Conservation (phyloP, 2,329 filamentous ascomycete species). For the Ceratocystis albifundus region DNA sequence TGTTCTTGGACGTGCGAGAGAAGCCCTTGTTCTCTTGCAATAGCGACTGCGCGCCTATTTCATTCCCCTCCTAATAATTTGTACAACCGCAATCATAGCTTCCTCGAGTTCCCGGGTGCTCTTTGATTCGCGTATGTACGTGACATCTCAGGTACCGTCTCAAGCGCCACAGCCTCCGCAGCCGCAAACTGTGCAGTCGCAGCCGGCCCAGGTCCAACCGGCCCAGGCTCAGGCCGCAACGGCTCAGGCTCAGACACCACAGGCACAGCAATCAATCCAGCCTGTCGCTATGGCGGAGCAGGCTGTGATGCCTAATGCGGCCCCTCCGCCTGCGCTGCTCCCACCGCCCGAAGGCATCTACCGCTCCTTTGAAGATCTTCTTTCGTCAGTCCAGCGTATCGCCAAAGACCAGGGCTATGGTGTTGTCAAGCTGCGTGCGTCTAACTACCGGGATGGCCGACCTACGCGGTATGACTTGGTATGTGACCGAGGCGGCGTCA, state of each 20-base stretch:
- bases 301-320: conserved; percentile 35
- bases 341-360: conserved; percentile 51
- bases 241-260: conserved; percentile 6
- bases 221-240: conserved; percentile 10
- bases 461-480: conserved; percentile 52
- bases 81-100: conserved; percentile 27
- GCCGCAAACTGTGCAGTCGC: conserved; percentile 8
- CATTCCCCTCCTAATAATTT: conserved; percentile 24
- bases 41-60: conserved; percentile 20
- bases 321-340: conserved; percentile 38
- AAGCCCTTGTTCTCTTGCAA: conserved; percentile 23
- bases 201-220: conserved; percentile 2
- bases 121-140: conserved; percentile 23
- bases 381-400: conserved; percentile 46
- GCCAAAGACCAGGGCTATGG: conserved; percentile 53
- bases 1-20: conserved; percentile 2
- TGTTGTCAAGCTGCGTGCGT: conserved; percentile 51
- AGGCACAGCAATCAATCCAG: conserved; percentile 20
- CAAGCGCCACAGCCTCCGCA: conserved; percentile 14
- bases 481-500: conserved; percentile 52
- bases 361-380: conserved; percentile 47
- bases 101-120: conserved; percentile 16
- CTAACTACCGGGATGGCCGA: conserved; percentile 52
- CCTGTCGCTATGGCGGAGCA: conserved; percentile 30
- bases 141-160: conserved; percentile 21